Conservation (phyloP, 208 protist species). For the Vickermania spadyakhi region DNA sequence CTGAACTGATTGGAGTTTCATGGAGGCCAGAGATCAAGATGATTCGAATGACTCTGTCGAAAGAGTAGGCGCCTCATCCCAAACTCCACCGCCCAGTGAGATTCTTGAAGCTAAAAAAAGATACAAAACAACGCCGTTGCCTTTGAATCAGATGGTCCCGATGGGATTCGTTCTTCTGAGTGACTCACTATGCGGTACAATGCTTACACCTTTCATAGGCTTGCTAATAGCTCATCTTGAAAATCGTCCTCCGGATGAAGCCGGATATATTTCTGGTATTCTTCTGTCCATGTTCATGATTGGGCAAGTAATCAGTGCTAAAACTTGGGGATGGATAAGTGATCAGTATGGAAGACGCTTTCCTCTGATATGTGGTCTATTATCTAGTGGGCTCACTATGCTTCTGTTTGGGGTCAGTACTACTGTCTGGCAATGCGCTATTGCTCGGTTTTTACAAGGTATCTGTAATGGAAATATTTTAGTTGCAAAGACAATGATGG, state of each 20-base stretch:
- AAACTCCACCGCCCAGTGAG: too few species aligned
- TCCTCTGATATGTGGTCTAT: constrained; percentile 42
- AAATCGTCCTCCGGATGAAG: constrained; percentile 21
- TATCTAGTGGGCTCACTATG: constrained; percentile 54
- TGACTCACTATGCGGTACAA: constrained; percentile 43
- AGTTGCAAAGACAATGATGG: constrained; percentile 75
- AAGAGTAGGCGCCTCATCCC: too few species aligned
- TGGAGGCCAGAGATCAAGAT: too few species aligned
- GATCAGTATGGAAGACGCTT: constrained; percentile 48
- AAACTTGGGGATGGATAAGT: constrained; percentile 49
- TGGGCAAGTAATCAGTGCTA: constrained; percentile 40
- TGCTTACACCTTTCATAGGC: constrained; percentile 55
- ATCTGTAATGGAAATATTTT: constrained; percentile 69
- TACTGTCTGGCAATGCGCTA: constrained; percentile 28
- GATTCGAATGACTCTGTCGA: too few species aligned
- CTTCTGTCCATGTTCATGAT: constrained; percentile 44
- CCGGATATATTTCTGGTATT: constrained; percentile 45
- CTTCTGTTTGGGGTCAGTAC: constrained; percentile 54
- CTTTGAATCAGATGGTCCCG: constrained; percentile 33
- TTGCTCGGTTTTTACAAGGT: constrained; percentile 55
- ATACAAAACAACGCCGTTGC: constrained; percentile 31
- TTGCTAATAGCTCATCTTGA: constrained; percentile 32
- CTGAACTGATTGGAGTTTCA: too few species aligned
- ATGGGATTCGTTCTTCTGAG: constrained; percentile 55
- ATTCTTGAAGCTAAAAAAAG: not conserved